Evolutionary conservation across 768 basidiomycete species (phyloP).

Genomic region (Pleurotus eryngii): DNA sequence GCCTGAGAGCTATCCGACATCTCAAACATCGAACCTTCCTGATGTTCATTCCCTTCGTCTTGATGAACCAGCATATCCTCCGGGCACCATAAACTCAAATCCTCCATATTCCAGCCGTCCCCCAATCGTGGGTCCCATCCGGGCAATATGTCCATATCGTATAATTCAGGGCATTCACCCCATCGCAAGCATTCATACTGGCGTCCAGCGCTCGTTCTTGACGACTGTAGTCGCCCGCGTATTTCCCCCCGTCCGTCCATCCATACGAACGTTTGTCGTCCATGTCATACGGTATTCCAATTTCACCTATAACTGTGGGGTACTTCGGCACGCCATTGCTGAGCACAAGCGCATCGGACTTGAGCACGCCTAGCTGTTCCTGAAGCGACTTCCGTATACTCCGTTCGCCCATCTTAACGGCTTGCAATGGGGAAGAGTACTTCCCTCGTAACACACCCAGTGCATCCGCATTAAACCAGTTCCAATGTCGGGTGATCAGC

Average conservation of each 20-base stretch:
- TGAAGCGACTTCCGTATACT: constrained; percentile 81
- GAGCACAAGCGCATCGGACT: constrained; percentile 66
- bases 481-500: constrained; percentile 89
- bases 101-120: constrained; percentile 97
- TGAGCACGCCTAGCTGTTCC: constrained; percentile 78
- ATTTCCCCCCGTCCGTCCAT: constrained; percentile 61
- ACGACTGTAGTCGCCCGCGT: constrained; percentile 68
- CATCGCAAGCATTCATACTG: constrained; percentile 76
- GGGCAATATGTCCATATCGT: constrained; percentile 89
- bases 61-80: constrained; percentile 52
- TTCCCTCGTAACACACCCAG: constrained; percentile 87
- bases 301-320: constrained; percentile 94
- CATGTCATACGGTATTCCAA: constrained; percentile 94
- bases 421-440: constrained; percentile 62
- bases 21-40: constrained; percentile 22
- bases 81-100: constrained; percentile 81
- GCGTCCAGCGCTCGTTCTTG: constrained; percentile 90
- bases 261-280: constrained; percentile 85
- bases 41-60: constrained; percentile 14
- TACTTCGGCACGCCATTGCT: constrained; percentile 43
- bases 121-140: constrained; percentile 83
- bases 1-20: constrained; percentile 28
- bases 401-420: constrained; percentile 76
- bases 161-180: constrained; percentile 68
- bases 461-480: constrained; percentile 94